These are phyloP conservation scores for Zelopaecilomyces penicillatus DNA, from an alignment of 2,329 filamentous ascomycete genomes.

Conservation along the genomic window DNA sequence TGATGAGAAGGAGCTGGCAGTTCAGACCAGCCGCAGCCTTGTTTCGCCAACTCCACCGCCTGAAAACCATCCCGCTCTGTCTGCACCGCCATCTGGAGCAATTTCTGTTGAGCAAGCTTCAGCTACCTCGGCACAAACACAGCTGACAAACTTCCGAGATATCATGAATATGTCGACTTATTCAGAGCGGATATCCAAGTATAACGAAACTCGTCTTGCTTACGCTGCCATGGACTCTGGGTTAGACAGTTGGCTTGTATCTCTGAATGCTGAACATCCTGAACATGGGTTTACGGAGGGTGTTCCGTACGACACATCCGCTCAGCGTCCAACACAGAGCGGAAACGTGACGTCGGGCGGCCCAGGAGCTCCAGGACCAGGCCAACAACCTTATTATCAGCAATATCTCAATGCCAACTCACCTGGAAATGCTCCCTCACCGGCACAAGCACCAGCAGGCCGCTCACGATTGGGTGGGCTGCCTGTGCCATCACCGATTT, in stretches of 20 bases:
- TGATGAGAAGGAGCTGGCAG: conserved; percentile 34
- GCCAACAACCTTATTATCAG: conserved; percentile 46
- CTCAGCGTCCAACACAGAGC: conserved; percentile 8
- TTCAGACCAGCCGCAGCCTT: conserved; percentile 25
- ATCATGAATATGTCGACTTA: conserved; percentile 63
- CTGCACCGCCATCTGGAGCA: conserved; percentile 11
- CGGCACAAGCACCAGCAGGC: conserved; percentile 22
- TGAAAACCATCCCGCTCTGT: conserved; percentile 29
- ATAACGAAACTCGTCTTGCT: conserved; percentile 61
- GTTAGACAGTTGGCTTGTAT: conserved; percentile 49
- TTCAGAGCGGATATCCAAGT: conserved; percentile 63
- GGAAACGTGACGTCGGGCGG: conserved; percentile 14
- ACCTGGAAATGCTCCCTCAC: conserved; percentile 16
- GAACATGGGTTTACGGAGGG: conserved; percentile 36
- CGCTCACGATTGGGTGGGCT: conserved; percentile 28
- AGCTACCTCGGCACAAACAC: conserved; percentile 9
- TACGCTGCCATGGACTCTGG: conserved; percentile 69
- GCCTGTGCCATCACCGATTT: conserved; percentile 30
- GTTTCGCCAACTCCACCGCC: conserved; percentile 28
- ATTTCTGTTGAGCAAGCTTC: conserved; percentile 3
- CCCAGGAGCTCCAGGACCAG: conserved; percentile 15
- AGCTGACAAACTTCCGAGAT: conserved; percentile 58
- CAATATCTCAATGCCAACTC: conserved; percentile 44
- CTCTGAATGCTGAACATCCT: conserved; percentile 36
- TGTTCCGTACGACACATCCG: conserved; percentile 18